Evolutionary conservation across 129 eudicot species (phyloP).

Genomic region (Centrapalus pauciflorus): DNA sequence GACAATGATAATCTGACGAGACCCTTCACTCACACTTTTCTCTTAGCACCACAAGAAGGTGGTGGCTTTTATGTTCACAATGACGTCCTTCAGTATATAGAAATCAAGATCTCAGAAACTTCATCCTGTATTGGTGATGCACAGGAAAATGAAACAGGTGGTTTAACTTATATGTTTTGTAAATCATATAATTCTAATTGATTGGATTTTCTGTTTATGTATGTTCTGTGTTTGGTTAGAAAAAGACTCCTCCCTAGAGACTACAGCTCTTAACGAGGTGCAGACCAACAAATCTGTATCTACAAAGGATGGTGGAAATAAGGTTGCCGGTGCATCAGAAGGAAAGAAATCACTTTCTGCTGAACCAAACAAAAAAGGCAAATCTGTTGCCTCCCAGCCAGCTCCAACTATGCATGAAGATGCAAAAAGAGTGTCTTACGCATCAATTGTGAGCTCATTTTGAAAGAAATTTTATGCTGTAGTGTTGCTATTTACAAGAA

Average conservation of each 20-base stretch:
- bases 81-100: slow-evolving; percentile 26
- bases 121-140: slow-evolving; percentile 6
- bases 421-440: slow-evolving; percentile 26
- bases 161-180: background rate
- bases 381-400: slow-evolving; percentile 1
- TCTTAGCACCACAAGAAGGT: slow-evolving; percentile 35
- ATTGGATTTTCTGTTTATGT: background rate
- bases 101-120: background rate
- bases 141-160: slow-evolving; percentile 19
- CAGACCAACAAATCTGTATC: slow-evolving; percentile 3
- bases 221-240: slow-evolving; percentile 1
- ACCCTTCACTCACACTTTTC: slow-evolving; percentile 31
- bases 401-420: slow-evolving; percentile 17
- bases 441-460: slow-evolving; percentile 36
- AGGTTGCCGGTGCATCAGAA: slow-evolving; percentile 10
- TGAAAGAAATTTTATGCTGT: background rate
- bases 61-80: slow-evolving; percentile 40
- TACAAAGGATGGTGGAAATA: slow-evolving; percentile 4
- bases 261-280: slow-evolving; percentile 11
- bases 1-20: slow-evolving; percentile 17
- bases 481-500: background rate
- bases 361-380: slow-evolving; percentile 17
- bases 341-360: slow-evolving; percentile 8
- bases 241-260: slow-evolving; percentile 14
- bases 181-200: background rate